Evolutionary conservation across 495 filamentous ascomycete genomes (phyloP).

Genomic region (Terfezia boudieri): DNA sequence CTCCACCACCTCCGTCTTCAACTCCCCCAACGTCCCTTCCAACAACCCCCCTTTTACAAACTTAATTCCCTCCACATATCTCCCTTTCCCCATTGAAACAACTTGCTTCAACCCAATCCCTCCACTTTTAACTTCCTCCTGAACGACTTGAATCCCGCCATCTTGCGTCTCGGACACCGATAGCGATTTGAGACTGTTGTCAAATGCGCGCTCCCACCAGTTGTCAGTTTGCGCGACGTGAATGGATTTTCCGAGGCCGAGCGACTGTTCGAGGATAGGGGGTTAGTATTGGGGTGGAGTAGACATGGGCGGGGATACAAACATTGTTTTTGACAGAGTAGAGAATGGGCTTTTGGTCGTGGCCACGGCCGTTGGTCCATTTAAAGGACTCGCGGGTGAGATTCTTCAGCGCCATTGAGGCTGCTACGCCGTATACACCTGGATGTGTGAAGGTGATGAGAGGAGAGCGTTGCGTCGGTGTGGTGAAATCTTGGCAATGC

Average conservation of each 20-base stretch:
- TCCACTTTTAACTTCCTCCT: slow-evolving; percentile 9
- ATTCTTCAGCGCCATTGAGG: slow-evolving; percentile 12
- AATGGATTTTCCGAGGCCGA: background rate
- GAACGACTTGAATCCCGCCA: slow-evolving; percentile 14
- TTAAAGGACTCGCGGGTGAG: slow-evolving; percentile 14
- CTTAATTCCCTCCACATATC: background rate
- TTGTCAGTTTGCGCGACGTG: slow-evolving; percentile 6
- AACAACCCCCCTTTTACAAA: slow-evolving; percentile 15
- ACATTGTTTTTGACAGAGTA: slow-evolving; percentile 17
- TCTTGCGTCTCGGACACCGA: slow-evolving; percentile 7
- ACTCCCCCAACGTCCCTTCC: background rate
- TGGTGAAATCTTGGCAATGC: no score
- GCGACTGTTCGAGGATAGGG: background rate
- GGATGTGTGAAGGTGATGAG: no score
- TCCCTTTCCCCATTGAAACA: slow-evolving; percentile 5
- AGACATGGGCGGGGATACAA: slow-evolving; percentile 4
- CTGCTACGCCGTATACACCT: background rate
- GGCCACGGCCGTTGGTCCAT: slow-evolving; percentile 18
- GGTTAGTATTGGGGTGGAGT: no score
- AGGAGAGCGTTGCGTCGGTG: no score
- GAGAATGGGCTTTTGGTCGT: slow-evolving; percentile 15
- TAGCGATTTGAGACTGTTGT: slow-evolving; percentile 18
- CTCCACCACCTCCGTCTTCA: background rate
- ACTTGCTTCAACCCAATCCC: slow-evolving; percentile 10
- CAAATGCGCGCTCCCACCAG: slow-evolving; percentile 18